Conservation (phyloP, 108 stramenopile species). For the Cyclotella distinguenda region DNA sequence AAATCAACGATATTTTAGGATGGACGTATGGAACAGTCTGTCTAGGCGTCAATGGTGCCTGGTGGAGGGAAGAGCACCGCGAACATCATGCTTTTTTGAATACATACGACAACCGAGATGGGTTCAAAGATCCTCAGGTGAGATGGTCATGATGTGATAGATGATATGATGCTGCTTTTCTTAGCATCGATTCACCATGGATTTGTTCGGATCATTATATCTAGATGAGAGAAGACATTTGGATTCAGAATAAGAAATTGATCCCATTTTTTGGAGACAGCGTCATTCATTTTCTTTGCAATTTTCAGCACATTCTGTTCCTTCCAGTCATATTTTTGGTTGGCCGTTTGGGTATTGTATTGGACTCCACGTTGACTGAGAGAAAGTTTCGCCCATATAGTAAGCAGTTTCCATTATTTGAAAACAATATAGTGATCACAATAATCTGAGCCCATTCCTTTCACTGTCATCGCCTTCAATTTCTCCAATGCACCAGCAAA, state of each 20-base stretch:
- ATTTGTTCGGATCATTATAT: not conserved
- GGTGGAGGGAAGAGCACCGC: constrained; percentile 37
- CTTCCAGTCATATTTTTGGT: constrained; percentile 24
- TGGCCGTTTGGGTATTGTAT: constrained; percentile 30
- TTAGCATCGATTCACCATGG: not conserved
- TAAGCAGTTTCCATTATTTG: too few relatives aligned
- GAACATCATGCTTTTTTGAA: constrained; percentile 39
- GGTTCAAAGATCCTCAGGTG: constrained; percentile 41
- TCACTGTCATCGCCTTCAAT: too few relatives aligned
- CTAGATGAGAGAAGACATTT: constrained; percentile 36
- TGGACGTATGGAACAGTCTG: constrained; percentile 36
- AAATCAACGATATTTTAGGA: constrained; percentile 27
- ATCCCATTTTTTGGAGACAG: constrained; percentile 28
- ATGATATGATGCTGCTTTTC: too few relatives aligned
- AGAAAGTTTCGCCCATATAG: constrained; percentile 36
- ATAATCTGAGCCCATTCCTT: too few relatives aligned
- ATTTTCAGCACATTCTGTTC: constrained; percentile 34
- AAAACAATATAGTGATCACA: too few relatives aligned
- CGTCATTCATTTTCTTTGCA: constrained; percentile 27
- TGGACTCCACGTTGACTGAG: constrained; percentile 31
- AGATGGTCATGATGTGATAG: not conserved
- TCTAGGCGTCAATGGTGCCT: constrained; percentile 36
- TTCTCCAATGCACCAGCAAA: constrained; percentile 1
- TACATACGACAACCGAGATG: constrained; percentile 15
- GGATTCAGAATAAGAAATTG: constrained; percentile 28